Conservation (phyloP, 768 basidiomycete species). For the Lactarius quietus region DNA sequence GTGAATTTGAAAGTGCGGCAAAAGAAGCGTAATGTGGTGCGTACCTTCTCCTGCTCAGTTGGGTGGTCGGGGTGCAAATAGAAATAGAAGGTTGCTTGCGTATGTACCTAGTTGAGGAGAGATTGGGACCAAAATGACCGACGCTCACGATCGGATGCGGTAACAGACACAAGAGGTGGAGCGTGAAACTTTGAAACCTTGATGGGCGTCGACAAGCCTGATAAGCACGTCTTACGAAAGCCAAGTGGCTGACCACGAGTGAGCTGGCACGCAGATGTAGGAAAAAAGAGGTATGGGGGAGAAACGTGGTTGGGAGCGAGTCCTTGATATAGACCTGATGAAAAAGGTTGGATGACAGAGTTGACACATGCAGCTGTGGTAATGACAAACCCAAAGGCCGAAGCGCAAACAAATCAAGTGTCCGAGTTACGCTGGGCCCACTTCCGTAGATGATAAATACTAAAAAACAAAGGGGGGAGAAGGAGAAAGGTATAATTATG, state of each 20-base stretch:
- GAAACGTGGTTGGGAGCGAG: constrained; percentile 4
- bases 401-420: not conserved
- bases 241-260: constrained; percentile 21
- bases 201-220: constrained; percentile 5
- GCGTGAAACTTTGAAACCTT: constrained; percentile 1
- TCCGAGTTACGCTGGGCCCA: not conserved
- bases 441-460: not conserved
- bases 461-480: not conserved
- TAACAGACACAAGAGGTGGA: constrained; percentile 2
- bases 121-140: constrained; percentile 7
- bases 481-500: not conserved
- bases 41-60: constrained; percentile 17
- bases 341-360: constrained; percentile 4
- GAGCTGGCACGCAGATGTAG: constrained; percentile 16
- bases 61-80: constrained; percentile 3
- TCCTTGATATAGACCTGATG: constrained; percentile 20
- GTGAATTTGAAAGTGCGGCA: constrained; percentile 22
- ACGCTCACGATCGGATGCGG: constrained; percentile 7
- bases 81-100: constrained; percentile 15
- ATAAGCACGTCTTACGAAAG: constrained; percentile 17
- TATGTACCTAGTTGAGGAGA: not conserved
- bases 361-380: not conserved
- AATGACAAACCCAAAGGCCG: not conserved
- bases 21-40: constrained; percentile 15
- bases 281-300: not conserved